These are phyloP conservation scores for Sicyos edulis DNA, from an alignment of 306 rosid genomes.

Conservation along the genomic window DNA sequence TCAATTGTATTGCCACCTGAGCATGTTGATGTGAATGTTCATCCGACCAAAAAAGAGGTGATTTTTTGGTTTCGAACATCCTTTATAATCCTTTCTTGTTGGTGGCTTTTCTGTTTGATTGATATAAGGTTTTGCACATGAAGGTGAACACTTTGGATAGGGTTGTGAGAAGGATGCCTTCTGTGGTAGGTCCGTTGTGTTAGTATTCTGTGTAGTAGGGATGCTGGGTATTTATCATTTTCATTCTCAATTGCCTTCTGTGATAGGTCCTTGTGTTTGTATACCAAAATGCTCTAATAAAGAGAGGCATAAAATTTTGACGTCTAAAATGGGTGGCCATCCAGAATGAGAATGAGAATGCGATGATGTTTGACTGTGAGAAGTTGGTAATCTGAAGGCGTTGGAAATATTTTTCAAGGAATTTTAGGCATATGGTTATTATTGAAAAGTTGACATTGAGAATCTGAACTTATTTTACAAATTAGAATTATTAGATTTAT, in stretches of 20 bases:
- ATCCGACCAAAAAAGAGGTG: conserved; percentile 98
- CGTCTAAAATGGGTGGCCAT: no score
- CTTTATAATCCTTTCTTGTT: conserved; percentile 5
- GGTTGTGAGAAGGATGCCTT: no score
- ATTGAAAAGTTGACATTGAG: conserved; percentile 2
- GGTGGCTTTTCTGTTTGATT: neutral
- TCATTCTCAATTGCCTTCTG: no score
- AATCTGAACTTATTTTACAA: neutral
- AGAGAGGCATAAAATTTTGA: no score
- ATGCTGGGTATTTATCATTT: no score
- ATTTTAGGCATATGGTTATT: neutral
- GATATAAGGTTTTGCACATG: no score
- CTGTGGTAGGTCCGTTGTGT: no score
- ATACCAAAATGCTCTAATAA: no score
- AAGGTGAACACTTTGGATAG: no score
- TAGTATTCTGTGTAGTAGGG: no score
- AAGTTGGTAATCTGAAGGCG: neutral
- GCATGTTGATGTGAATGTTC: conserved; percentile 85
- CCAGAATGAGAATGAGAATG: neutral
- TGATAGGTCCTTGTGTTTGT: no score
- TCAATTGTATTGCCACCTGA: conserved; percentile 74
- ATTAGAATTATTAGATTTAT: neutral
- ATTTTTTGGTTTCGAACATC: conserved; percentile 1
- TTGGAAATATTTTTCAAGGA: neutral
- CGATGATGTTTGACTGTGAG: neutral